Evolutionary conservation across 2,329 filamentous ascomycete genomes (phyloP), one percentile per base, ranked within the genome.

Genomic region (Aspergillus tanneri): DNA sequence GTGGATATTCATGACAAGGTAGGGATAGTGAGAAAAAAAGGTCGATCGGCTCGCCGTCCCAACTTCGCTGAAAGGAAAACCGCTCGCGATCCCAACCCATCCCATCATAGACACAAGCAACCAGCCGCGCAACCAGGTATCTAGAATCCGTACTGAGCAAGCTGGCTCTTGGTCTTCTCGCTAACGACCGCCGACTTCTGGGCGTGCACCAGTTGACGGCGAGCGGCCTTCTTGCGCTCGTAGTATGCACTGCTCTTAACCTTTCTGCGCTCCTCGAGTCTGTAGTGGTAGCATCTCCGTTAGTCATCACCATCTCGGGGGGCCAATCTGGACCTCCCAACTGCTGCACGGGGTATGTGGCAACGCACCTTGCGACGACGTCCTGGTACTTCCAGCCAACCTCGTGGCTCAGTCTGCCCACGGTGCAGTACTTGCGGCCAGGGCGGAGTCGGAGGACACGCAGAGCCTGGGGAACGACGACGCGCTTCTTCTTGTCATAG

Each of bases 331-430:
- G 12, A 51, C 23, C 22, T 32, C 25, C 23, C 39, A 34, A 45
- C 41, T 12, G 14, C 35, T 16, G 11, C 45, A 56, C 50, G 48
- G 22, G 21, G 43, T 18, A 16, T 23, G 6, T 12, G 44, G 49
- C 43, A n/a, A 87, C 90, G 71, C 81, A 97, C 91, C 89, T 90
- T 71, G 86, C 87, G 80, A 99, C 93, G 72, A 99, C 91, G 75
- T 96, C 92, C 84, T 96, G 88, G 87, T 99, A 97, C 83, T 99
- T 99, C 93, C 93, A 99, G 81, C 93, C 93, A 72, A 97, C 93
- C 83, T 99, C 93, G 79, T 96, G 91, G 78, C 89, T 93, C 73
- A 99, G 82, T 79, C 93, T 86, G 68, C 93, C 93, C 66, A 99
- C 92, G 62, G 91, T 95, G 88, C 93, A 99, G 89, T 95, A 99